Evolutionary conservation across 2,329 filamentous ascomycete genomes (phyloP).

Genomic region (Aspergillus luchuensis): DNA sequence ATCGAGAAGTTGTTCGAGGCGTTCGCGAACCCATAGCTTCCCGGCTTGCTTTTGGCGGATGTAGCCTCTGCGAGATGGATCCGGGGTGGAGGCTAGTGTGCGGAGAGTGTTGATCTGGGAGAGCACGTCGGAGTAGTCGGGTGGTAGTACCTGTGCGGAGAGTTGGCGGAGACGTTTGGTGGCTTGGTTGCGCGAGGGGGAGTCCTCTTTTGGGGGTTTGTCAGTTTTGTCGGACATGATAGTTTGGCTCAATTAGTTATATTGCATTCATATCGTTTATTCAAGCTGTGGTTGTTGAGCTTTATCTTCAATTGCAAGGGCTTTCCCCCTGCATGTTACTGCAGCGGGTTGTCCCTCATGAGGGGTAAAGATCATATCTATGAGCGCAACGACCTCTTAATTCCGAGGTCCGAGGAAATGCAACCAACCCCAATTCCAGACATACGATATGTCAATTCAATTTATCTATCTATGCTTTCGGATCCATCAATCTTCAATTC

Average conservation of each 20-base stretch:
- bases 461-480: background rate
- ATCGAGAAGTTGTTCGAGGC: constrained; percentile 62
- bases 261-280: background rate
- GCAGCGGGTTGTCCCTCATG: constrained; percentile 9
- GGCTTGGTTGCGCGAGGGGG: constrained; percentile 30
- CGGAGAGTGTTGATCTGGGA: constrained; percentile 57
- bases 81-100: constrained; percentile 57
- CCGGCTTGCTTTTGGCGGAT: constrained; percentile 64
- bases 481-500: background rate
- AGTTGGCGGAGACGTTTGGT: constrained; percentile 52
- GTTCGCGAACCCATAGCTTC: constrained; percentile 66
- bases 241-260: background rate
- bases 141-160: constrained; percentile 55
- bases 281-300: background rate
- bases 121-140: constrained; percentile 64
- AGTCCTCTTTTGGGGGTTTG: constrained; percentile 4
- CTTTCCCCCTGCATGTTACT: background rate
- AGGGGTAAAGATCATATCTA: constrained; percentile 14
- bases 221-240: constrained; percentile 22
- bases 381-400: background rate
- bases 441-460: background rate
- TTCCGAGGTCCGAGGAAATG: constrained; percentile 25
- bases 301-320: constrained; percentile 1
- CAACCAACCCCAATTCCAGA: too few species aligned
- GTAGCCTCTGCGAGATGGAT: constrained; percentile 58